Evolutionary conservation across 2,329 filamentous ascomycete genomes (phyloP), one percentile per base, ranked within the genome.

Genomic region (Clathrospora elynae): DNA sequence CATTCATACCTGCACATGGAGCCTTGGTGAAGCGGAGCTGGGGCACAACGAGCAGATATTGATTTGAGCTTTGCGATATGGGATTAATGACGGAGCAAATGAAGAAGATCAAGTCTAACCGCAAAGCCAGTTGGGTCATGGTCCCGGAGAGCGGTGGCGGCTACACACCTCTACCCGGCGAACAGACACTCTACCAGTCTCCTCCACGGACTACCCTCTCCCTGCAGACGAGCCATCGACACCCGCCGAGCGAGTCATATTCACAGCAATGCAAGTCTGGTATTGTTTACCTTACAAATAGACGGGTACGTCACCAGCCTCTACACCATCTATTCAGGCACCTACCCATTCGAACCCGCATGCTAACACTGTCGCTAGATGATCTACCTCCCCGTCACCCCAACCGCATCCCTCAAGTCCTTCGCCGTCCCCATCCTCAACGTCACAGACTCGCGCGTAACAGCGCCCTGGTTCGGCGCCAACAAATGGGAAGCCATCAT

Each of bases 361-460:
- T 18, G 37, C 51, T 55, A 40, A 52, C 23, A 11, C 33, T 11
- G 7, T 5, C 30, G n/a, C 11, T 39, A 96, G 87, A 79, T 97
- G 56, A 85, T 97, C 55, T 97, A 96, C 69, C 82, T 97, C 11
- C 90, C 92, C 12, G 76, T 83, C 38, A 80, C 83, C 43, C 79
- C 85, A 4, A 87, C 85, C 12, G 68, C 75, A 12, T 66, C 82
- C 36, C 82, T 96, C 65, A 85, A 92, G 68, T 96, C 90, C 35
- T 96, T 97, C 72, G 90, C 90, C 28, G 85, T 87, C 0, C 91
- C 91, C 26, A 87, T 96, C 48, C 80, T 96, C 52, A 91, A 92
- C 66, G 81, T 95, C 30, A 83, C 88, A 70, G 92, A 97, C 71
- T 87, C 87, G 5, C 88, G 88, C 62, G 87, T 95, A 48, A 84